Conservation (phyloP, 163 green algal genomes). For the Scenedesmus sp. region DNA sequence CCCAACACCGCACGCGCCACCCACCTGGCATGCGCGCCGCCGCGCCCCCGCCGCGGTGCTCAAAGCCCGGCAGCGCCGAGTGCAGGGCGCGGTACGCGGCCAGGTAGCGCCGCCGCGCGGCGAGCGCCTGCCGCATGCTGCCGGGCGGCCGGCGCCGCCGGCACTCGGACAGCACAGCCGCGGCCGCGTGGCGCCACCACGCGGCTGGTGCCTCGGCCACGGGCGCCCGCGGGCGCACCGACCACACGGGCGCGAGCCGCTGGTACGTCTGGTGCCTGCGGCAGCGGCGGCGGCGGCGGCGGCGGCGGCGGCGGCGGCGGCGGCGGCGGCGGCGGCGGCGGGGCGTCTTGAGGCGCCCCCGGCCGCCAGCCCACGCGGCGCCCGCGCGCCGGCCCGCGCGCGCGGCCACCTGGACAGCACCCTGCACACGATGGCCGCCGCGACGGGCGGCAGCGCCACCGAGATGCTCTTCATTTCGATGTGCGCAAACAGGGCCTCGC, state of each 20-base stretch:
- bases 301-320: neutral
- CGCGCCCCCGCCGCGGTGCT: neutral
- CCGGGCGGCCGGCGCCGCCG: conserved; percentile 11
- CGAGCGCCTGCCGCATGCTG: conserved; percentile 26
- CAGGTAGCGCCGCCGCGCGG: conserved; percentile 17
- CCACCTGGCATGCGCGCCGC: neutral
- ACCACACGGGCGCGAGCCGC: conserved; percentile 43
- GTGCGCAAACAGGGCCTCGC: neutral
- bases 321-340: neutral
- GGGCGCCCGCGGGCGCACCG: conserved; percentile 27
- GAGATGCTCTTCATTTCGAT: conserved; percentile 36
- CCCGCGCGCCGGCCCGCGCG: neutral
- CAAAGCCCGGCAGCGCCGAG: neutral
- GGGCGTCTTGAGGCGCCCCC: neutral
- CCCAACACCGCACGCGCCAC: neutral
- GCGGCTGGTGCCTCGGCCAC: conserved; percentile 40
- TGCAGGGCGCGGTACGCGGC: conserved; percentile 34
- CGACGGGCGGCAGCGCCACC: conserved; percentile 1
- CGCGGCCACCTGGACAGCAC: conserved; percentile 17
- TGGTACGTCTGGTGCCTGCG: conserved; percentile 27
- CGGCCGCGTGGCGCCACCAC: conserved; percentile 61
- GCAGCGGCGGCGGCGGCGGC: neutral
- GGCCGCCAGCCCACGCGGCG: neutral
- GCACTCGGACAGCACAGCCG: conserved; percentile 54
- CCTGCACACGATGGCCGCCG: conserved; percentile 27